A percentile compares a stretch with the other conserved stretches of the same genome.
Conservation (phyloP, 2,329 filamentous ascomycete species). For the Escovopsis sp. region DNA sequence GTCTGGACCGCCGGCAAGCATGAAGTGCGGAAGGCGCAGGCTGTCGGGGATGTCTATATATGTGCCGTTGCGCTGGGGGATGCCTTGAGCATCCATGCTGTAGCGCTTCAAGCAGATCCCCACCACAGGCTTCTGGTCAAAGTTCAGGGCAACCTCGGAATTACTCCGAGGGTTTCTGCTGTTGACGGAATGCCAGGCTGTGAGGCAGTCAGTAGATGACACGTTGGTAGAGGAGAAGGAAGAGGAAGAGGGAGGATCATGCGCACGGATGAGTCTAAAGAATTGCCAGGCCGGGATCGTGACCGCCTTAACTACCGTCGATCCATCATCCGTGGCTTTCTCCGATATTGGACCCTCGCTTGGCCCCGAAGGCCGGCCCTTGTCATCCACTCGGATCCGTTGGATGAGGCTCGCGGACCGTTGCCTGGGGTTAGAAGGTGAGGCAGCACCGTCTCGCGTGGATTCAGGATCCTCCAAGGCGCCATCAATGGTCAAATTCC, state of each 20-base stretch:
- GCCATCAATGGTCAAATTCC: too few relatives aligned
- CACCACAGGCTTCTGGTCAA: slow-evolving; percentile 71
- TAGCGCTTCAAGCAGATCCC: slow-evolving; percentile 92
- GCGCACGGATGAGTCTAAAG: slow-evolving; percentile 78
- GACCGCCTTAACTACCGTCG: slow-evolving; percentile 57
- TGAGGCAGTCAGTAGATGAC: slow-evolving; percentile 17
- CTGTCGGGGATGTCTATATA: slow-evolving; percentile 77
- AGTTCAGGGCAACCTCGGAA: slow-evolving; percentile 75
- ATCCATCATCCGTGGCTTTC: slow-evolving; percentile 29
- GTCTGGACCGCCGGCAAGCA: slow-evolving; percentile 58
- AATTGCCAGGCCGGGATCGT: slow-evolving; percentile 97
- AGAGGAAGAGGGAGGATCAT: background rate
- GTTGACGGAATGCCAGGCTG: slow-evolving; percentile 68
- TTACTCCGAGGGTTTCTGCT: slow-evolving; percentile 45
- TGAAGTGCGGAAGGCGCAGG: slow-evolving; percentile 78
- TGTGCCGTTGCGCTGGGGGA: slow-evolving; percentile 59
- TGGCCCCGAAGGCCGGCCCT: slow-evolving; percentile 28
- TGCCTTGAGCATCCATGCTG: slow-evolving; percentile 50
- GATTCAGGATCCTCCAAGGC: too few relatives aligned
- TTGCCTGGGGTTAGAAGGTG: slow-evolving; percentile 20
- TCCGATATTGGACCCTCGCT: slow-evolving; percentile 28
- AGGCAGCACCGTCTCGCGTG: background rate
- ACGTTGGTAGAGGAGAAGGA: too few relatives aligned
- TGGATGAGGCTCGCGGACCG: slow-evolving; percentile 48
- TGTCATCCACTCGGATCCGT: slow-evolving; percentile 38